Percentiles rank a stretch among this genome's conserved stretches.
These are phyloP conservation scores for Lecanosticta acicola DNA, from an alignment of 2,329 filamentous ascomycete genomes.

Conservation along the genomic window DNA sequence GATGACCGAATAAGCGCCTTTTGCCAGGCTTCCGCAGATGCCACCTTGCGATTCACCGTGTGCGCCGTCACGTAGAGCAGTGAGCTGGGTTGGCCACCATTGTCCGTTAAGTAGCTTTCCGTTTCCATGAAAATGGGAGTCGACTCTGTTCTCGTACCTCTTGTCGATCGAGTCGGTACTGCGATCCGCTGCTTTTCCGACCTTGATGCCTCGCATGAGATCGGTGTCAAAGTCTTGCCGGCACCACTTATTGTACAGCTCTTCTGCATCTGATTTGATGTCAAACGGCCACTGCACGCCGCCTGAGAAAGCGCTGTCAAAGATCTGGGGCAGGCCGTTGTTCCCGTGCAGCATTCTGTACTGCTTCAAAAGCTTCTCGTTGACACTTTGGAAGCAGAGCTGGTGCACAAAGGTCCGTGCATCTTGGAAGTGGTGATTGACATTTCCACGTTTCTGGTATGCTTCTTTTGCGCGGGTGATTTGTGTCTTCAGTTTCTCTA, in stretches of 20 bases:
- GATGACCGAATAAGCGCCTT: conserved; percentile 53
- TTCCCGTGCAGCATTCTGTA: conserved; percentile 34
- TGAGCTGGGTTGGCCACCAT: conserved; percentile 53
- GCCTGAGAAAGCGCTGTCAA: conserved; percentile 25
- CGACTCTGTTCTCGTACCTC: conserved; percentile 16
- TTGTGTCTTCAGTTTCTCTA: neutral
- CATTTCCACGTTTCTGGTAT: no score
- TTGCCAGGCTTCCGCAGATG: conserved; percentile 43
- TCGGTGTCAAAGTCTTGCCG: conserved; percentile 39
- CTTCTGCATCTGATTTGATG: conserved; percentile 43
- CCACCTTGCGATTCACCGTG: conserved; percentile 48
- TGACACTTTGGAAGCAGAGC: conserved; percentile 35
- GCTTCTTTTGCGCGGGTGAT: conserved; percentile 3
- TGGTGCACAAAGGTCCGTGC: no score
- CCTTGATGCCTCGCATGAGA: conserved; percentile 42
- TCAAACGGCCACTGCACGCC: conserved; percentile 40
- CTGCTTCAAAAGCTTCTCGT: conserved; percentile 30
- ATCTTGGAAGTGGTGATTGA: no score
- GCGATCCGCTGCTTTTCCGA: conserved; percentile 18
- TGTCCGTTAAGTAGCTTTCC: conserved; percentile 42
- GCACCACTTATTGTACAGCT: conserved; percentile 45
- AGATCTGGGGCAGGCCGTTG: conserved; percentile 39
- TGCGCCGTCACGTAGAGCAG: conserved; percentile 48
- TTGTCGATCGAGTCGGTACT: conserved; percentile 22
- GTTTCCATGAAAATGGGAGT: conserved; percentile 36